Conservation (phyloP, 2,329 filamentous ascomycete species). For the Keithomyces neogunnii region DNA sequence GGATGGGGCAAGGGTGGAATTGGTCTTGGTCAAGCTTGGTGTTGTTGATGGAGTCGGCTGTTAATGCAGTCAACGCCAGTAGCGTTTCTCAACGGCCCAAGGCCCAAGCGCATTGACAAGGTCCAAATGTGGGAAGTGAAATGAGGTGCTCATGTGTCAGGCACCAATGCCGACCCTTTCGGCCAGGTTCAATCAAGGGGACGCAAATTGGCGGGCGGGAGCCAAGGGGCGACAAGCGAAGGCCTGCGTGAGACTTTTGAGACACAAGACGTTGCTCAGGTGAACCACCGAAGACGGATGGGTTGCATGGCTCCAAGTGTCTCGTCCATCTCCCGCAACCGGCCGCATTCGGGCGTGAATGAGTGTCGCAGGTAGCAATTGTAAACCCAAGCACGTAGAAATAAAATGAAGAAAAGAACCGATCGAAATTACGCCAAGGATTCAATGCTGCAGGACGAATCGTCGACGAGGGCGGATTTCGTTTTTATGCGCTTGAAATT, state of each 20-base stretch:
- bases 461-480: no score
- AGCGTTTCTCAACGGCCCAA: background rate
- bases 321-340: background rate
- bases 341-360: background rate
- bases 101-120: background rate
- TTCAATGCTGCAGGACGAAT: no score
- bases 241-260: background rate
- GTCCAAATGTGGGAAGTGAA: slow-evolving; percentile 5
- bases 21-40: background rate
- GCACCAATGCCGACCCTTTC: slow-evolving; percentile 1
- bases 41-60: slow-evolving; percentile 3
- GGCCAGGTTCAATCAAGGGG: background rate
- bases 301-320: background rate
- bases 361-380: background rate
- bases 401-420: no score
- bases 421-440: no score
- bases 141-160: slow-evolving; percentile 2
- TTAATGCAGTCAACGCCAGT: slow-evolving; percentile 6
- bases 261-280: background rate
- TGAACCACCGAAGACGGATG: background rate
- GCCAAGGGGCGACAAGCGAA: background rate
- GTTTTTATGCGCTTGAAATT: no score
- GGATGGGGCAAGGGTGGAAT: slow-evolving; percentile 7
- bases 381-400: no score
- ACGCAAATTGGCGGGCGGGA: background rate